Conservation (phyloP, 495 filamentous ascomycete species). For the Neurospora pannonica region DNA sequence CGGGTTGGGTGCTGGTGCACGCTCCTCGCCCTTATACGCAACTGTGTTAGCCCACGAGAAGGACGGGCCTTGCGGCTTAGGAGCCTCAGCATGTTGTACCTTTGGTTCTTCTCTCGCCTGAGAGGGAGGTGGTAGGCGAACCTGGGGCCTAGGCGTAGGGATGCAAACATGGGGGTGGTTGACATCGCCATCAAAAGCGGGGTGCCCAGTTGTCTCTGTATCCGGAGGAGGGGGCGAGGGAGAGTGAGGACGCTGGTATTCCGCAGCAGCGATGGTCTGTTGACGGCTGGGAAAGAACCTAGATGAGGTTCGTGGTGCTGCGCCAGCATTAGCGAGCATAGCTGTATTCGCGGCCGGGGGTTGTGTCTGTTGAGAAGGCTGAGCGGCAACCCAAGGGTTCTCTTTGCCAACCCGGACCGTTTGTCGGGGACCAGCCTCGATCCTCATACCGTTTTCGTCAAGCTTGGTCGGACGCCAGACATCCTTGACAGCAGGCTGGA, state of each 20-base stretch:
- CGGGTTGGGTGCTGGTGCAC: background rate
- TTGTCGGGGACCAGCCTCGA: slow-evolving; percentile 15
- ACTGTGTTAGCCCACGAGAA: slow-evolving; percentile 18
- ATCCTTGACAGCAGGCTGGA: slow-evolving; percentile 47
- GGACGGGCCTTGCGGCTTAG: slow-evolving; percentile 9
- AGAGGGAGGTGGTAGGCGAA: slow-evolving; percentile 55
- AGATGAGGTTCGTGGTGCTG: slow-evolving; percentile 6
- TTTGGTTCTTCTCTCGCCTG: slow-evolving; percentile 9
- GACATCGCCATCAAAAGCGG: slow-evolving; percentile 58
- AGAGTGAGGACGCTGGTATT: slow-evolving; percentile 27
- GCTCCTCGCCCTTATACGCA: slow-evolving; percentile 15
- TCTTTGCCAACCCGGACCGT: slow-evolving; percentile 17
- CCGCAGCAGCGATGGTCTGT: slow-evolving; percentile 5
- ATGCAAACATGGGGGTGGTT: slow-evolving; percentile 59
- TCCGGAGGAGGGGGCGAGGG: slow-evolving; percentile 69
- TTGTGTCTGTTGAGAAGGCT: slow-evolving; percentile 4
- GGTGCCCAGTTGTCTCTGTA: slow-evolving; percentile 47
- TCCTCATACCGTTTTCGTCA: slow-evolving; percentile 30
- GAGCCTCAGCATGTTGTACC: slow-evolving; percentile 11
- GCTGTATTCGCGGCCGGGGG: background rate
- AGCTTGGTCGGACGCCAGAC: slow-evolving; percentile 52
- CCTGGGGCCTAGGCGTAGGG: slow-evolving; percentile 57
- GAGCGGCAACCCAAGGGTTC: slow-evolving; percentile 14
- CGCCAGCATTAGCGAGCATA: background rate
- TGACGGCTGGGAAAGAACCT: slow-evolving; percentile 55